Percentiles rank a stretch among this genome's conserved stretches.
Conservation (phyloP, 305 asterid genomes). For the Fraxinus greggii region DNA sequence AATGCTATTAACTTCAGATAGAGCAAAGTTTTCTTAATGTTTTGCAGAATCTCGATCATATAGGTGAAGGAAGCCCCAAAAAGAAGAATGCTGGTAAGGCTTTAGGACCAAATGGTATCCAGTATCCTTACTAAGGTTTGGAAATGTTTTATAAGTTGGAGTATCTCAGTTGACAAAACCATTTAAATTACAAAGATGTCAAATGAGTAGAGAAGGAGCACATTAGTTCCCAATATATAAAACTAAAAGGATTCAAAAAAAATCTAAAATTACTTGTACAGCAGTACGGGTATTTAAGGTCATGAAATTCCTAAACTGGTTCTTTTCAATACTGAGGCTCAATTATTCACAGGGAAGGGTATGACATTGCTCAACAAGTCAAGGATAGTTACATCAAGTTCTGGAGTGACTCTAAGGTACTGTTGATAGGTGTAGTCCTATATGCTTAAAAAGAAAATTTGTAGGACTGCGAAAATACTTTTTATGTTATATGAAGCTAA, state of each 20-base stretch:
- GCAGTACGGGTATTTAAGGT: background rate
- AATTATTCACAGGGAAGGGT: background rate
- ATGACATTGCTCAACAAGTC: background rate
- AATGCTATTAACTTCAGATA: background rate
- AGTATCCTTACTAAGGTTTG: background rate
- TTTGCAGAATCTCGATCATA: background rate
- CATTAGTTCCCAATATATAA: background rate
- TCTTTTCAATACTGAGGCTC: background rate
- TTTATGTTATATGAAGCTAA: background rate
- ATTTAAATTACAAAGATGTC: background rate
- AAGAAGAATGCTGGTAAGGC: background rate
- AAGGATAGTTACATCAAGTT: background rate
- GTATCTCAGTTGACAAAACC: background rate
- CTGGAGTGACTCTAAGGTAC: background rate
- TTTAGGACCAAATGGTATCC: background rate
- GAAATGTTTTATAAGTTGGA: background rate
- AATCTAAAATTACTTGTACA: background rate
- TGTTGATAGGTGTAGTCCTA: background rate
- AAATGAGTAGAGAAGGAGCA: background rate
- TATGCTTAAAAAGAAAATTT: background rate
- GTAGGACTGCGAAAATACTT: background rate
- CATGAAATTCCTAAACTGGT: background rate
- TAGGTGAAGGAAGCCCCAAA: background rate
- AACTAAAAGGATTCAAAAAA: background rate
- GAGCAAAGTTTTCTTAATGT: background rate